These are phyloP conservation scores for Tulasnella sp. DNA, from an alignment of 768 basidiomycete species.

Conservation along the genomic window DNA sequence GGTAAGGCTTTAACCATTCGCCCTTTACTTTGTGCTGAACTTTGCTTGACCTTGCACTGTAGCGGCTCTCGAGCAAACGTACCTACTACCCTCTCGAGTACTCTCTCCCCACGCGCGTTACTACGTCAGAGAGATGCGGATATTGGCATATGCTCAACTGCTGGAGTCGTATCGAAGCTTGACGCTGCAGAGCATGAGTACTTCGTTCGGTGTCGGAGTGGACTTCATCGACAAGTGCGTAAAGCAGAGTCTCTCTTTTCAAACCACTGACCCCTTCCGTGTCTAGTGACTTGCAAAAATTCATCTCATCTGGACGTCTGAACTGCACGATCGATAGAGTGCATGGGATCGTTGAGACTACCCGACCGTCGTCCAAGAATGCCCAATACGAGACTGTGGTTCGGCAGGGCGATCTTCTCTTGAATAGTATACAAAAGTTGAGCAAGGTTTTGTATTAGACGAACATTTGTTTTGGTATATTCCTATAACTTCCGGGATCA, in stretches of 20 bases:
- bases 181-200: conserved; percentile 73
- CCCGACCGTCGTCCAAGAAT: conserved; percentile 60
- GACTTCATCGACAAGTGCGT: conserved; percentile 81
- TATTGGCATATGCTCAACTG: conserved; percentile 82
- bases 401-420: conserved; percentile 78
- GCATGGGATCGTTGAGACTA: conserved; percentile 88
- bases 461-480: neutral
- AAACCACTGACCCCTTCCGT: neutral
- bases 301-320: conserved; percentile 79
- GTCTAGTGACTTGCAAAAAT: conserved; percentile 73
- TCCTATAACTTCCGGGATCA: too few species aligned
- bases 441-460: conserved; percentile 68
- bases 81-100: conserved; percentile 78
- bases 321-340: conserved; percentile 91
- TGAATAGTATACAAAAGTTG: conserved; percentile 78
- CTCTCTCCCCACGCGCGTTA: conserved; percentile 77
- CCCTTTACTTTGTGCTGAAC: neutral
- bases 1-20: conserved; percentile 34
- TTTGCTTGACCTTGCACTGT: neutral
- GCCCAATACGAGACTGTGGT: conserved; percentile 90
- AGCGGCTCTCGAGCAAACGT: conserved; percentile 82
- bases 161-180: conserved; percentile 86
- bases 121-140: conserved; percentile 94
- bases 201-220: conserved; percentile 80
- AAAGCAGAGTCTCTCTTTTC: too few species aligned